Conservation (phyloP, 2,329 filamentous ascomycete genomes). For the Malbranchea zuffiana region DNA sequence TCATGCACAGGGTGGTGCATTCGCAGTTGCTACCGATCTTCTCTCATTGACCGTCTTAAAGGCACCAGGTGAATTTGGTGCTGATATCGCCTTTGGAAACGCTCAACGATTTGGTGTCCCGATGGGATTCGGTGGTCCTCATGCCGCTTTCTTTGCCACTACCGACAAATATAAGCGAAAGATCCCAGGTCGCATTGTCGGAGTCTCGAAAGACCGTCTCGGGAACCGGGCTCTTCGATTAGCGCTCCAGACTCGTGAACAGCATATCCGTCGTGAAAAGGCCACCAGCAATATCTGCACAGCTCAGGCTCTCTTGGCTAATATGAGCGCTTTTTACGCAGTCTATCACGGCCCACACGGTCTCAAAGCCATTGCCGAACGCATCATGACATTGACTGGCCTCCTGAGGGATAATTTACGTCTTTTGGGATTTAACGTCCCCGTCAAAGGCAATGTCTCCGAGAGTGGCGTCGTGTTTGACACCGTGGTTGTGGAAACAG, state of each 20-base stretch:
- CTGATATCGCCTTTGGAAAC: slow-evolving; percentile 89
- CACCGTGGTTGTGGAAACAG: slow-evolving; percentile 59
- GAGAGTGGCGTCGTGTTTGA: slow-evolving; percentile 60
- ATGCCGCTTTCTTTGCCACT: slow-evolving; percentile 91
- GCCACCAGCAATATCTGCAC: slow-evolving; percentile 97
- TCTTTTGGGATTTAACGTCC: slow-evolving; percentile 53
- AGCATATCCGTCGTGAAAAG: slow-evolving; percentile 93
- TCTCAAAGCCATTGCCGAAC: slow-evolving; percentile 70
- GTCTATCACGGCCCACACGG: slow-evolving; percentile 84
- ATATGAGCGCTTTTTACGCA: slow-evolving; percentile 92
- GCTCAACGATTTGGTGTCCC: slow-evolving; percentile 87
- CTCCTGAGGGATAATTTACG: slow-evolving; percentile 56
- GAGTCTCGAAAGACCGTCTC: slow-evolving; percentile 79
- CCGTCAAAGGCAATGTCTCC: slow-evolving; percentile 45
- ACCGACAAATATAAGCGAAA: slow-evolving; percentile 87
- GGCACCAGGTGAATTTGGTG: slow-evolving; percentile 86
- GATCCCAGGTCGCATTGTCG: slow-evolving; percentile 81
- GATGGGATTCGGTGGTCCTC: slow-evolving; percentile 85
- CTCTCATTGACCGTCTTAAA: slow-evolving; percentile 77
- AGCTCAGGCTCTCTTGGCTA: slow-evolving; percentile 82
- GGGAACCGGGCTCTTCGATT: slow-evolving; percentile 72
- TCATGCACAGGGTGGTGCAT: slow-evolving; percentile 64
- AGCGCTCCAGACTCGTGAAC: slow-evolving; percentile 83
- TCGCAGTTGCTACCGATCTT: slow-evolving; percentile 82
- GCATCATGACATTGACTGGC: slow-evolving; percentile 59